Evolutionary conservation across 352 stramenopile genomes (phyloP), one percentile per base, ranked within the genome.

Genomic region (Globisporangium viniferum): DNA sequence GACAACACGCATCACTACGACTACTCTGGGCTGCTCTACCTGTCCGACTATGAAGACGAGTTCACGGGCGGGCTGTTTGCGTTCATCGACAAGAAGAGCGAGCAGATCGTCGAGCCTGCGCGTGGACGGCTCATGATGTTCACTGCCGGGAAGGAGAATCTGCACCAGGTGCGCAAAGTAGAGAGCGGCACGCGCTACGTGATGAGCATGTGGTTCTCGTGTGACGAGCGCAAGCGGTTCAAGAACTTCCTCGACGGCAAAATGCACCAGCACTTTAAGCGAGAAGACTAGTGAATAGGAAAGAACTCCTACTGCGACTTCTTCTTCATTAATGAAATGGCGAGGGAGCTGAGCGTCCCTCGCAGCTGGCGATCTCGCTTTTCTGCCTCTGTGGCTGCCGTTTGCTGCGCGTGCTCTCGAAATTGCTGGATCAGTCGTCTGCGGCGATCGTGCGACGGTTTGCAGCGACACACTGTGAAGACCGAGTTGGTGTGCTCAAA

Each of bases 141-240:
- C 72, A 93, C 87, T n/a, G 88, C 88, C 15, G 84, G 89, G 33
- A 81, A 87, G 36, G 93, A 98, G 70, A 98, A 98, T 72, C 57
- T 90, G 53, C 93, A 98, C 63, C 76, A 79, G n/a, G 88, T 95
- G 65, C 75, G 86, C 76, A 81, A 86, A 46, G 78, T 92, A 1
- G 77, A 88, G 59, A 89, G 76, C 0, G 93, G 93, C 49, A 86
- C 76, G 51, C 84, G 93, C 24, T 97, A 95, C 68, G 87, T 94
- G 35, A 81, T 98, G 76, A 95, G 84, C 62, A 92, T 98, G 74
- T 98, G 93, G 93, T 98, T 98, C 70, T 92, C 91, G n/a, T 98
- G 92, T 72, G 88, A 98, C 70, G 71, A 84, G 59, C 74, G 73
- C 36, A 90, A 90, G 54, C 70, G 87, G 33, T 97, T 97, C 67